Evolutionary conservation across 306 rosid species (phyloP).

Genomic region (Elaeagnus macrophylla): DNA sequence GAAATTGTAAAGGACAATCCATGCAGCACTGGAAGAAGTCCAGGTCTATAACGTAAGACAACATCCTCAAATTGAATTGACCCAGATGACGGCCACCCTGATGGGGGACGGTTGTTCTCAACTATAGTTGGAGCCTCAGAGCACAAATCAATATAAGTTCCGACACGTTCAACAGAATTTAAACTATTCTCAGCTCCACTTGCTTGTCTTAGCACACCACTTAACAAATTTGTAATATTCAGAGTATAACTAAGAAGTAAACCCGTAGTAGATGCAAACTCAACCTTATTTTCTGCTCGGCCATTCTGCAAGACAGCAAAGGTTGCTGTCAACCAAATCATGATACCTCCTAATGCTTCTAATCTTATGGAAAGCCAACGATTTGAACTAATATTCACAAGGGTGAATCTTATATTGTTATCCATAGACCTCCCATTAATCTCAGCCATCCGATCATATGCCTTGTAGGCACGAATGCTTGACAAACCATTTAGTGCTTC

Average conservation of each 20-base stretch:
- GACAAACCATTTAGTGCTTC: slow-evolving; percentile 82
- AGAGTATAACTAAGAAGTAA: slow-evolving; percentile 75
- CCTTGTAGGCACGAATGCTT: slow-evolving; percentile 70
- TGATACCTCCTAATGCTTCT: slow-evolving; percentile 75
- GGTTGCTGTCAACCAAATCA: slow-evolving; percentile 81
- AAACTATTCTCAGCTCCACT: slow-evolving; percentile 80
- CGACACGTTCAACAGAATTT: slow-evolving; percentile 85
- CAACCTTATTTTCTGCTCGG: slow-evolving; percentile 38
- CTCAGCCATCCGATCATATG: slow-evolving; percentile 63
- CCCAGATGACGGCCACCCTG: slow-evolving; percentile 81
- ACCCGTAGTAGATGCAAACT: slow-evolving; percentile 79
- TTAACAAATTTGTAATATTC: slow-evolving; percentile 65
- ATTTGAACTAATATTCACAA: slow-evolving; percentile 47
- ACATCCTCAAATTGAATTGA: slow-evolving; percentile 63
- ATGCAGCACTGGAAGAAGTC: slow-evolving; percentile 79
- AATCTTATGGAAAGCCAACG: slow-evolving; percentile 69
- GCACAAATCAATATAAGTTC: slow-evolving; percentile 52
- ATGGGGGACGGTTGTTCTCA: slow-evolving; percentile 62
- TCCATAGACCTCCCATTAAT: slow-evolving; percentile 78
- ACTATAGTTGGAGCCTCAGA: slow-evolving; percentile 63
- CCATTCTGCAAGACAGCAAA: slow-evolving; percentile 77
- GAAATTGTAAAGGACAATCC: slow-evolving; percentile 57
- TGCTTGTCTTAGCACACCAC: slow-evolving; percentile 72
- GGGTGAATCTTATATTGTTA: slow-evolving; percentile 64
- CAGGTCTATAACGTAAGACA: slow-evolving; percentile 75